A percentile compares a stretch with the other conserved stretches of the same genome.
These are phyloP conservation scores for Saccharomycopsis schoenii DNA, from an alignment of 805 yeast genomes.

Conservation along the genomic window DNA sequence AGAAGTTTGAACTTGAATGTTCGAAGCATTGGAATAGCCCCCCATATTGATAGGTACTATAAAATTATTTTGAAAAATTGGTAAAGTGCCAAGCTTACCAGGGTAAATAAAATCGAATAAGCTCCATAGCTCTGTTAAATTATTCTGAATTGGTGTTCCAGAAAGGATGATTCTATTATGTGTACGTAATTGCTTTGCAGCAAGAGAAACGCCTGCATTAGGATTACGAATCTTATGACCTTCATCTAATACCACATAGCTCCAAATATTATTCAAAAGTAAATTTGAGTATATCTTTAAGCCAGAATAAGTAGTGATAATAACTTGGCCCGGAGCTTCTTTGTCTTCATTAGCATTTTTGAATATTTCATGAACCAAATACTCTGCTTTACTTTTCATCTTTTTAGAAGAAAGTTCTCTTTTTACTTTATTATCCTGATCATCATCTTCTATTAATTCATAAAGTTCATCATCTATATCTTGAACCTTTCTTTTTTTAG, in stretches of 20 bases:
- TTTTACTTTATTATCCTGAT: conserved; percentile 28
- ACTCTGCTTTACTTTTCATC: conserved; percentile 33
- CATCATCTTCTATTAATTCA: conserved; percentile 36
- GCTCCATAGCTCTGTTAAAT: conserved; percentile 87
- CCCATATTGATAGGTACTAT: conserved; percentile 90
- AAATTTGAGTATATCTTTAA: conserved; percentile 55
- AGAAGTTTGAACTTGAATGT: conserved; percentile 92
- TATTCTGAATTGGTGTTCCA: conserved; percentile 96
- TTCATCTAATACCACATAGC: conserved; percentile 85
- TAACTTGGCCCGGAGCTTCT: conserved; percentile 52
- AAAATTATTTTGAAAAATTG: conserved; percentile 88
- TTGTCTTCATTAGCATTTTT: conserved; percentile 22
- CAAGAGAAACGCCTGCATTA: conserved; percentile 74
- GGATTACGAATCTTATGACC: conserved; percentile 97
- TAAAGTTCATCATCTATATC: conserved; percentile 35
- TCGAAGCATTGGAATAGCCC: conserved; percentile 97
- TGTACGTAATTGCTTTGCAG: conserved; percentile 77
- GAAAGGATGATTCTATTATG: conserved; percentile 80
- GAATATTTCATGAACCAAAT: conserved; percentile 48
- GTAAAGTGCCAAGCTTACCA: conserved; percentile 87
- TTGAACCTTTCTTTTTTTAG: conserved; percentile 25
- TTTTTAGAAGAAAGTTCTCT: conserved; percentile 21
- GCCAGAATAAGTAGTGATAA: conserved; percentile 89
- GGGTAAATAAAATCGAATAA: conserved; percentile 92
- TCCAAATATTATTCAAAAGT: conserved; percentile 69